Evolutionary conservation across 768 basidiomycete species (phyloP), one percentile per base, ranked within the genome.

Genomic region (Hypholoma sublateritium): DNA sequence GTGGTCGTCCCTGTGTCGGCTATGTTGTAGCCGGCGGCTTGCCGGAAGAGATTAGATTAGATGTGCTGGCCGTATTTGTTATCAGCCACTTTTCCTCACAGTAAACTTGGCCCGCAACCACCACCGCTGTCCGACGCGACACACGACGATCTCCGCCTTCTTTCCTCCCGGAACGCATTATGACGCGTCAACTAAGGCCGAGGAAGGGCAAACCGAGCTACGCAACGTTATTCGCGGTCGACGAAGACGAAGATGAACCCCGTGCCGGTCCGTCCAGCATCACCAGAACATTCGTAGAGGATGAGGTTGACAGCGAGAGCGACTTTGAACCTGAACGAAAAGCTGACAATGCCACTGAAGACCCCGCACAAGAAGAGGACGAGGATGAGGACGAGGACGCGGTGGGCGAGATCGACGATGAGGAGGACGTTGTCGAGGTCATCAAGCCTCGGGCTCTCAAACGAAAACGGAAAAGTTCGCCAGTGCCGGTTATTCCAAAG

Each of bases 121-220:
- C 50, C n/a, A 34, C 24, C 51, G 14, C 46, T 5, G 17, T 25
- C 12, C 28, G 42, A 35, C 53, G 53, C 43, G 43, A n/a, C 39
- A 4, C 9, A 22, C 14, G 19, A 14, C n/a, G 35, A 34, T n/a
- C 34, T 19, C 8, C 22, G 25, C 3, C 2, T 16, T 7, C n/a
- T 12, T 34, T 21, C n/a, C 22, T 25, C 11, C 17, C 16, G 39
- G 12, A 28, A 11, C 2, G 37, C 37, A 32, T 5, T 8, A 88
- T 88, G 87, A 59, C 79, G 14, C 78, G 84, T 35, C 68, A 80
- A 46, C 74, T 88, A 42, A 80, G 86, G 19, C 78, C 81, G 17
- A 77, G 88, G 52, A 82, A 77, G 52, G 72, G 76, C 19, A 77
- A 73, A 43, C 77, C 75, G 32, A 83, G 74, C 64, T 89, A 89